A percentile compares a stretch with the other conserved stretches of the same genome.
Evolutionary conservation across 352 stramenopile genomes (phyloP).

Genomic region (Hyaloperonospora arabidopsidis): DNA sequence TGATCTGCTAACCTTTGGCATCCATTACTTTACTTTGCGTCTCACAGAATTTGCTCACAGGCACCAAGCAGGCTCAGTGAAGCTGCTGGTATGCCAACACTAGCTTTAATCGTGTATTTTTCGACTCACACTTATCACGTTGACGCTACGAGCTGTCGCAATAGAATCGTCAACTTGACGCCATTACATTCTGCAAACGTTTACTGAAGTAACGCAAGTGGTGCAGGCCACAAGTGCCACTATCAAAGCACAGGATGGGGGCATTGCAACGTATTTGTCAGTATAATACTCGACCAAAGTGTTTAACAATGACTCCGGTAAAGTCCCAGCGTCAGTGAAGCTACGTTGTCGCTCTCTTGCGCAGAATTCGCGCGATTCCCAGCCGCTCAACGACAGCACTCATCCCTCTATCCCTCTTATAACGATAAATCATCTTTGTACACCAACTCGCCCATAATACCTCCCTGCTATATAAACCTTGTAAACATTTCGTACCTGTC

Average conservation of each 20-base stretch:
- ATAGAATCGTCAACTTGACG: background rate
- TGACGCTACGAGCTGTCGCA: constrained; percentile 3
- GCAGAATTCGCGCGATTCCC: constrained; percentile 4
- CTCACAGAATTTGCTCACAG: background rate
- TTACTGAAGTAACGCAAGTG: background rate
- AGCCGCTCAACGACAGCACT: background rate
- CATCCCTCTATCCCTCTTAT: constrained; percentile 9
- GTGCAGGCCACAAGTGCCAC: background rate
- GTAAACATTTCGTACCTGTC: background rate
- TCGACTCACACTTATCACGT: constrained; percentile 5
- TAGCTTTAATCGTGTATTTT: constrained; percentile 7
- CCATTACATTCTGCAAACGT: constrained; percentile 1
- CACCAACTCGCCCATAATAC: background rate
- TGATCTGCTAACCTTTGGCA: too few species aligned
- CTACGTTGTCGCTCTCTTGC: constrained; percentile 6
- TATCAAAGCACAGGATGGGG: too few species aligned
- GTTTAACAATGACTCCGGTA: too few species aligned
- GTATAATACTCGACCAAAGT: too few species aligned
- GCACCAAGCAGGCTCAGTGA: constrained; percentile 4
- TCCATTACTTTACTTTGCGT: too few species aligned
- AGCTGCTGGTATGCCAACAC: constrained; percentile 14
- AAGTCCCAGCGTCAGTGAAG: background rate
- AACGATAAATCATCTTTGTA: background rate
- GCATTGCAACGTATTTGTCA: too few species aligned
- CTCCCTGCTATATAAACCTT: background rate